Conservation (phyloP, 768 basidiomycete species). For the Pleurotus eryngii region DNA sequence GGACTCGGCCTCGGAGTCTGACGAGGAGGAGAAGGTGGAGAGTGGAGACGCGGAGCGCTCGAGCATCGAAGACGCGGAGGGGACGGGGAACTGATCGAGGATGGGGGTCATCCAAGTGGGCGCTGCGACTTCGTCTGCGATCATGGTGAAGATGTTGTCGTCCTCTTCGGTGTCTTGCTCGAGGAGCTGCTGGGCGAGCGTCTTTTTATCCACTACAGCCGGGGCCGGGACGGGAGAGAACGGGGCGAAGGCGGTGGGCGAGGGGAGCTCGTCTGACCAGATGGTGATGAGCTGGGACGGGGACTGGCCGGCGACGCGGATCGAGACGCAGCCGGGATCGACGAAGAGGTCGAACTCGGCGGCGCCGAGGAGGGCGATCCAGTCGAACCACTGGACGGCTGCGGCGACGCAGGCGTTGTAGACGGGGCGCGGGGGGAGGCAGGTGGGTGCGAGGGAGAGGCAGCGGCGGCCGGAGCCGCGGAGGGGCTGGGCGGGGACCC, state of each 20-base stretch:
- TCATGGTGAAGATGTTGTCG: slow-evolving; percentile 69
- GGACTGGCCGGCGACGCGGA: slow-evolving; percentile 45
- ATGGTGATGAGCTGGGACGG: slow-evolving; percentile 51
- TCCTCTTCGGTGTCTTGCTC: slow-evolving; percentile 72
- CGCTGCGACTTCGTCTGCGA: slow-evolving; percentile 66
- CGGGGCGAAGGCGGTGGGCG: slow-evolving; percentile 17
- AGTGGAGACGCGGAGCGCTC: slow-evolving; percentile 38
- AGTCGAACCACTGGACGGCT: slow-evolving; percentile 77
- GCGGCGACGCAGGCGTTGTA: slow-evolving; percentile 68
- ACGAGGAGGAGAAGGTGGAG: slow-evolving; percentile 47
- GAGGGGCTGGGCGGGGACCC: slow-evolving; percentile 62
- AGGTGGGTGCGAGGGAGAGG: slow-evolving; percentile 66
- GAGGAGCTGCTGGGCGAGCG: slow-evolving; percentile 70
- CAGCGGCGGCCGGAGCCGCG: slow-evolving; percentile 71
- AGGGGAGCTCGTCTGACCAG: slow-evolving; percentile 59
- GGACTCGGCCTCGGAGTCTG: slow-evolving; percentile 44
- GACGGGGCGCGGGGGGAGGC: slow-evolving; percentile 68
- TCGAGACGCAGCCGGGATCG: slow-evolving; percentile 74
- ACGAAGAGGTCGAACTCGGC: slow-evolving; percentile 76
- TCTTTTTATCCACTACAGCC: slow-evolving; percentile 38
- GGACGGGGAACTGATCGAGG: slow-evolving; percentile 53
- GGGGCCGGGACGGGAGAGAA: slow-evolving; percentile 1
- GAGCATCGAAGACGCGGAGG: slow-evolving; percentile 23
- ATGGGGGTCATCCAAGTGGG: slow-evolving; percentile 71
- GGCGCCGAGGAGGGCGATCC: slow-evolving; percentile 68